Conservation (phyloP, 768 basidiomycete species). For the Lentinula aciculospora region DNA sequence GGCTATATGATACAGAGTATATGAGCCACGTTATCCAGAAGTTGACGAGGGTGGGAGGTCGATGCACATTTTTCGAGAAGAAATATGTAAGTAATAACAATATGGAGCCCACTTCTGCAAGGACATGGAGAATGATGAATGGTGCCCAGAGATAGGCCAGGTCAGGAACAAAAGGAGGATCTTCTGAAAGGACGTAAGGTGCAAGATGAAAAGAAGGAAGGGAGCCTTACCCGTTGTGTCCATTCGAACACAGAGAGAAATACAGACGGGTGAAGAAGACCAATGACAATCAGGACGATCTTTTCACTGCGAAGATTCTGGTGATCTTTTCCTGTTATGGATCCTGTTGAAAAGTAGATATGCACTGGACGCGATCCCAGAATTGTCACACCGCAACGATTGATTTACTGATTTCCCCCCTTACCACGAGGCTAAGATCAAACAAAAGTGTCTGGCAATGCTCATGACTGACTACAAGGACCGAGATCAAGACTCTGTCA, state of each 20-base stretch:
- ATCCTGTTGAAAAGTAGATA: too few relatives aligned
- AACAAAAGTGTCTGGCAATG: too few relatives aligned
- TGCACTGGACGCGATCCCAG: too few relatives aligned
- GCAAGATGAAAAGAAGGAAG: not conserved
- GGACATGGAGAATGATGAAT: constrained; percentile 42
- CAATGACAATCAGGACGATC: not conserved
- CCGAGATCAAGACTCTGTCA: too few relatives aligned
- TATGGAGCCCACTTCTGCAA: constrained; percentile 47
- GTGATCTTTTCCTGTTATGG: too few relatives aligned
- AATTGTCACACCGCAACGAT: too few relatives aligned
- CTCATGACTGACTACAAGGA: too few relatives aligned
- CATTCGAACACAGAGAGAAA: not conserved
- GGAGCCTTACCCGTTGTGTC: not conserved
- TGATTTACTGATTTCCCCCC: too few relatives aligned
- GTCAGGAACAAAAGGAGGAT: constrained; percentile 8
- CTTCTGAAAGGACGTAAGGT: not conserved
- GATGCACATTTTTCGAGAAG: constrained; percentile 32
- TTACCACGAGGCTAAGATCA: too few relatives aligned
- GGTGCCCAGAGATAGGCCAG: constrained; percentile 25
- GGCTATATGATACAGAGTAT: constrained; percentile 44
- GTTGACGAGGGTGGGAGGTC: constrained; percentile 50
- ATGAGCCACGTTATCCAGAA: constrained; percentile 53
- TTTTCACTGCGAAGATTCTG: too few relatives aligned
- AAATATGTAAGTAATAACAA: constrained; percentile 40
- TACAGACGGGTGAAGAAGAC: not conserved